Base-by-base conservation (phyloP, 768 basidiomycete species). In the Fomitopsis serialis region DNA sequence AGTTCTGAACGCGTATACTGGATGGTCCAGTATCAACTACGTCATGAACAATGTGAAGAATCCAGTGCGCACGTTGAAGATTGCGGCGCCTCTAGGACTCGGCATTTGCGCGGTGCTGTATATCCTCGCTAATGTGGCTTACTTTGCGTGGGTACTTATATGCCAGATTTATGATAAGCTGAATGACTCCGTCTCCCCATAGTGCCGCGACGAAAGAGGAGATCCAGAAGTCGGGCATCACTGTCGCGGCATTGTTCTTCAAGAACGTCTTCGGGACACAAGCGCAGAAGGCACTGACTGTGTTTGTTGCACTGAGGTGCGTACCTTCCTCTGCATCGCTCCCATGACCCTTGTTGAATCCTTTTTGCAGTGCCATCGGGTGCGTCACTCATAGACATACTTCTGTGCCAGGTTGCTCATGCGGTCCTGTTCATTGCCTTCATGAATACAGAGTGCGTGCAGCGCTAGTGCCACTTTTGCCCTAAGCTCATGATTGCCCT, bases 231-330 rank as follows among this genome's bases (percentile, higher is more conserved):
- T 70, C 74, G 0, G 79, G 77, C 0, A 77, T 78, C 7, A 81
- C 79, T 0, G 80, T 84, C n/a, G 82, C 82, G 2, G 71, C 79
- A 0, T 61, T 84, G 29, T 84, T 83, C 62, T 84, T 84, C 63
- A 60, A 68, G 50, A 79, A 80, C 15, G 81, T 84, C 9, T 84
- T 84, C 48, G 82, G 82, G 6, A 58, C 61, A 0, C 53, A 69
- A 3, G 82, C 82, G 1, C 72, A 81, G 63, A 75, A 72, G 58
- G 80, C 78, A 2, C 61, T 84, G n/a, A 75, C 78, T 1, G 79
- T 77, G 1, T 78, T 83, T 43, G 74, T 84, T 36, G 81, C 81
- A 10, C 65, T 82, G 21, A 81, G 81, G 80, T 79, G 42, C 24
- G 63, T 21, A 0, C 13, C 29, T 11, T 32, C 12, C 19, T 32